phyloP scores from a whole-genome alignment of 352 stramenopile species.

The Pythium sp. region DNA sequence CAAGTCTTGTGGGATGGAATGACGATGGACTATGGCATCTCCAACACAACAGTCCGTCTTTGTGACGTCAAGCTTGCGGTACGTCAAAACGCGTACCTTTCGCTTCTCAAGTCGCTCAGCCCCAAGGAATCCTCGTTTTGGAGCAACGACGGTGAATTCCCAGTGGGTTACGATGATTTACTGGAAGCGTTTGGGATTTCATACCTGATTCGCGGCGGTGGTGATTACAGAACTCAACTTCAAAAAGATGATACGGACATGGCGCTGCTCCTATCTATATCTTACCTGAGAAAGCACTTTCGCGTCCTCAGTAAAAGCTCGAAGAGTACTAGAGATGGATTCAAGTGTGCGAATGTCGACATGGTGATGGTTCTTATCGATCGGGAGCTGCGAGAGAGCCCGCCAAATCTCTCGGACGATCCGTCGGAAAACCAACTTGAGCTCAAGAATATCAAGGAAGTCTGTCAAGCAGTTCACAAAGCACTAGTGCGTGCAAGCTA shows the following conservation, averaged over 20 bases:
- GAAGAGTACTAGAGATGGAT: background rate
- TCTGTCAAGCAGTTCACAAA: background rate
- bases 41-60: slow-evolving; percentile 2
- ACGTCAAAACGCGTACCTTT: slow-evolving; percentile 4
- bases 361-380: background rate
- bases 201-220: background rate
- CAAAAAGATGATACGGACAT: background rate
- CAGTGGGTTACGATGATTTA: slow-evolving; percentile 2
- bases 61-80: slow-evolving; percentile 1
- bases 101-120: background rate
- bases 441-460: background rate
- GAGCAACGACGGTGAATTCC: background rate
- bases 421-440: background rate
- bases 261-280: background rate
- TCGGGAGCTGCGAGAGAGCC: slow-evolving; percentile 1
- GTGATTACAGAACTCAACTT: background rate
- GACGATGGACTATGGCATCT: slow-evolving; percentile 5
- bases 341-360: background rate
- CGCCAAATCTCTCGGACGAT: background rate
- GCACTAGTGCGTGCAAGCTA: background rate
- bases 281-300: slow-evolving; percentile 9
- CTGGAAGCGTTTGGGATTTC: slow-evolving; percentile 1
- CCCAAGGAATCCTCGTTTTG: background rate
- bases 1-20: slow-evolving; percentile 8
- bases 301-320: background rate